Base-by-base conservation (phyloP, 495 filamentous ascomycete genomes). In the Cryomyces antarcticus region DNA sequence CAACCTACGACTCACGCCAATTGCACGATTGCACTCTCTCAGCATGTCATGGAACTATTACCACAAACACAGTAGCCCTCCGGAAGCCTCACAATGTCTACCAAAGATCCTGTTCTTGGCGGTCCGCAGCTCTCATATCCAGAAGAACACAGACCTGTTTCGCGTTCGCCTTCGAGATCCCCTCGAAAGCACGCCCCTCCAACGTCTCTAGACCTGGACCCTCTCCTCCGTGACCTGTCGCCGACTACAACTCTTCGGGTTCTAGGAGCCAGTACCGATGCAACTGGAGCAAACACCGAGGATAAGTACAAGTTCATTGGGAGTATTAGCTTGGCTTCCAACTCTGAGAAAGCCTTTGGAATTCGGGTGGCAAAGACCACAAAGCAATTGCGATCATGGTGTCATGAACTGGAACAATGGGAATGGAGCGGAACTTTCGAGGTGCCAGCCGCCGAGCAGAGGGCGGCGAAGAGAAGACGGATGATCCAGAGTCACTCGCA, bases 381-480 rank as follows among this genome's bases (percentile, higher is more conserved):
- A 31, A 72, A 82, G 51, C 78, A 76, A 44, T 69, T 94, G 44
- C 65, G 70, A 44, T 63, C 75, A 48, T 93, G 86, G 86, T 68
- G 78, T 31, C 69, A 72, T 36, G 86, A 94, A 60, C 63, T 94
- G 10, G 67, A 71, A 17, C 53, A 61, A 28, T 94, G 86, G 86
- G 56, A 61, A 30, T 94, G 86, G 86, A 72, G 77, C 6, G 57
- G 64, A 1, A 56, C 51, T 24, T 64, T 59, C 39, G 55, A 60
- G 27, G 40, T 70, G 11, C 53, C 59, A 10, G 45, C 55, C 42
- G 47, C 47, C 38, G 48, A 47, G 10, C 47, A 50, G 41, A 41
- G 43, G 30, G 50, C 43, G 24, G 7, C 43, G 28, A 47, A 49
- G 48, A 49, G 44, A 41, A 44, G 35, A 41, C 31, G 38, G 28